Evolutionary conservation across 306 rosid species (phyloP), one percentile per base, ranked within the genome.

Genomic region (Lathyrus tuberosus): DNA sequence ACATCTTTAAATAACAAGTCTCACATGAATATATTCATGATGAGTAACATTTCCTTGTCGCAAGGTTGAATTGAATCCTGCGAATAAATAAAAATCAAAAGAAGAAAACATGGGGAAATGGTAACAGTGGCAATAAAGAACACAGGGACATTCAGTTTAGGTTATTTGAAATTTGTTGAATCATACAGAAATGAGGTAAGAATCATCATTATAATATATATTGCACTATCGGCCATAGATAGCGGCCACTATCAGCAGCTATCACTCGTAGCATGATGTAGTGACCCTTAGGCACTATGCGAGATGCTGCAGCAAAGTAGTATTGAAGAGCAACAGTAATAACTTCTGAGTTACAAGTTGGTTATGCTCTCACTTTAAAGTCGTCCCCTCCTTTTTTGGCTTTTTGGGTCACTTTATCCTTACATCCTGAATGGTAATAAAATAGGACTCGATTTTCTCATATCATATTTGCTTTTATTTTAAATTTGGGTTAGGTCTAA

Each of bases 1-100:
- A 40, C 68, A 71, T 63, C 49, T 63, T 18, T 41, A 31, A 74
- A 67, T 35, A 49, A 76, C 69, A 59, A 73, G 17, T 26, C 78
- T 46, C 68, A 87, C 98, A 90, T 93, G 98, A 78, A 92, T 92
- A 77, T 92, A 92, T 81, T 92, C 96, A 80, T 92, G 98, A 78
- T 92, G 98, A 10, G 98, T 93, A 58, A 93, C 67, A 81, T 90
- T 90, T 73, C 98, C 98, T 81, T 93, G 94, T 17, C 98, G 97
- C 69, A 90, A 81, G 73, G 98, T 93, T 65, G 97, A 88, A 76
- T 90, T 93, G 80, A 93, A 93, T 80, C 98, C 98, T 93, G 84
- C 41, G 70, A 40, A 64, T 44, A 31, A 51, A 67, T 28, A 80
- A 75, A 71, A 76, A 71, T 42, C 58, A 31, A 61, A 4, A 68